Evolutionary conservation across 1,284 basidiomycete species (phyloP).

Genomic region (Irpex sp.): DNA sequence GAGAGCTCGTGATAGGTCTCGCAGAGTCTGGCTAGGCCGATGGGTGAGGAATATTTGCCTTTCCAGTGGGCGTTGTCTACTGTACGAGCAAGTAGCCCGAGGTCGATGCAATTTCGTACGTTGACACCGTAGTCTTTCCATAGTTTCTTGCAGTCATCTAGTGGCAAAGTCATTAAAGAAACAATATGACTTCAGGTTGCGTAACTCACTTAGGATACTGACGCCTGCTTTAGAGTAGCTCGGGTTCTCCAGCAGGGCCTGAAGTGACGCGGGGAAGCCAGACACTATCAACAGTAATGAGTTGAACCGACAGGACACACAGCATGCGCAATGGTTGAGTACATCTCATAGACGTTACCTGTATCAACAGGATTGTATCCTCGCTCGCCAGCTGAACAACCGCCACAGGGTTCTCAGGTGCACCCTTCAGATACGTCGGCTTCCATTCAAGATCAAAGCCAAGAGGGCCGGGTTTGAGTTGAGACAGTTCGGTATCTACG

Average conservation of each 20-base stretch:
- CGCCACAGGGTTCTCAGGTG: conserved; percentile 58
- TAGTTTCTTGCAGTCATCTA: conserved; percentile 66
- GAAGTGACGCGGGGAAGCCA: conserved; percentile 57
- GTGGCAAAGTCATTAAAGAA: background rate
- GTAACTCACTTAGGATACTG: conserved; percentile 56
- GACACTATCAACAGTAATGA: background rate
- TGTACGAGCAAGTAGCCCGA: conserved; percentile 61
- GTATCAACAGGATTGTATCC: conserved; percentile 54
- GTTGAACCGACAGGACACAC: background rate
- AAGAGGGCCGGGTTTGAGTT: conserved; percentile 27
- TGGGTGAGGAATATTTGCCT: conserved; percentile 50
- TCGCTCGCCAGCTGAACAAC: conserved; percentile 64
- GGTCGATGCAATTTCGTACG: conserved; percentile 58
- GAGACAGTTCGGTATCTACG: conserved; percentile 22
- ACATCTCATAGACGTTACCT: conserved; percentile 61
- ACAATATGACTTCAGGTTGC: background rate
- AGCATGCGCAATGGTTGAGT: conserved; percentile 14
- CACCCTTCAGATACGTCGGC: conserved; percentile 49
- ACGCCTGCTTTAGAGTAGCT: conserved; percentile 62
- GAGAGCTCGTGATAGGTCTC: conserved; percentile 50
- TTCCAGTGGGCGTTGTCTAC: conserved; percentile 68
- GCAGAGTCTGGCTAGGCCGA: conserved; percentile 60
- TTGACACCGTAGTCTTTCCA: conserved; percentile 49
- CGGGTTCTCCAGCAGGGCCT: conserved; percentile 45
- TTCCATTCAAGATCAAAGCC: conserved; percentile 79